Conservation (phyloP, 179 eudicot genomes). For the Silene noctiflora region DNA sequence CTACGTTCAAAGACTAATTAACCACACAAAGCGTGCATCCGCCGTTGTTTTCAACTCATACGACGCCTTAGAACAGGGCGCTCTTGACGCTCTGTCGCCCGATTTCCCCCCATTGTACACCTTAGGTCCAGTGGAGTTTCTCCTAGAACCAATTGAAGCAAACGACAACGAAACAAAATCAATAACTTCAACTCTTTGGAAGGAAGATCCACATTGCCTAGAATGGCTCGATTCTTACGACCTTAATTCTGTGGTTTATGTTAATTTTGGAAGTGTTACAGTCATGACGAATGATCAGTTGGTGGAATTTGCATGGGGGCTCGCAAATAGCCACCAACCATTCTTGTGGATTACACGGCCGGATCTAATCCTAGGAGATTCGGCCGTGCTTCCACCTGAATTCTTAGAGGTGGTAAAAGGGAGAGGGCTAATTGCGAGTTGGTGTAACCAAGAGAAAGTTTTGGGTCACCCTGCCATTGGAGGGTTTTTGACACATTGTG, state of each 20-base stretch:
- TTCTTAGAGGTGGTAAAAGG: constrained; percentile 12
- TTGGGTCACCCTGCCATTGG: background rate
- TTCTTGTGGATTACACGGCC: constrained; percentile 13
- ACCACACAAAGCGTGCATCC: constrained; percentile 17
- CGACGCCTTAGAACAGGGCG: background rate
- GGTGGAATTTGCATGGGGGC: constrained; percentile 16
- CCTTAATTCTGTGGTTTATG: background rate
- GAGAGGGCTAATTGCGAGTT: background rate
- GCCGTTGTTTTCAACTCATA: constrained; percentile 20
- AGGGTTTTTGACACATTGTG: constrained; percentile 12
- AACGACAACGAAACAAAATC: background rate
- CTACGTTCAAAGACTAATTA: constrained; percentile 3
- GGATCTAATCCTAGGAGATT: constrained; percentile 1
- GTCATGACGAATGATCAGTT: constrained; percentile 11
- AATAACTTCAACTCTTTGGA: constrained; percentile 3
- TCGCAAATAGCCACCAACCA: constrained; percentile 9
- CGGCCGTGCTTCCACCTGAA: constrained; percentile 7
- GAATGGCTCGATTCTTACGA: constrained; percentile 13
- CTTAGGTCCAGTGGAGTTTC: constrained; percentile 3
- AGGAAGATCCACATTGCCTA: constrained; percentile 4
- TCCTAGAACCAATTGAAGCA: constrained; percentile 10
- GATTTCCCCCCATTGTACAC: constrained; percentile 11
- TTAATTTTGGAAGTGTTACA: constrained; percentile 12
- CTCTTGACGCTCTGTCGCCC: background rate
- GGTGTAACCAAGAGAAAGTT: constrained; percentile 16